These are phyloP conservation scores for Phyllosticta paracitricarpa DNA, from an alignment of 2,329 filamentous ascomycete genomes.

Conservation along the genomic window DNA sequence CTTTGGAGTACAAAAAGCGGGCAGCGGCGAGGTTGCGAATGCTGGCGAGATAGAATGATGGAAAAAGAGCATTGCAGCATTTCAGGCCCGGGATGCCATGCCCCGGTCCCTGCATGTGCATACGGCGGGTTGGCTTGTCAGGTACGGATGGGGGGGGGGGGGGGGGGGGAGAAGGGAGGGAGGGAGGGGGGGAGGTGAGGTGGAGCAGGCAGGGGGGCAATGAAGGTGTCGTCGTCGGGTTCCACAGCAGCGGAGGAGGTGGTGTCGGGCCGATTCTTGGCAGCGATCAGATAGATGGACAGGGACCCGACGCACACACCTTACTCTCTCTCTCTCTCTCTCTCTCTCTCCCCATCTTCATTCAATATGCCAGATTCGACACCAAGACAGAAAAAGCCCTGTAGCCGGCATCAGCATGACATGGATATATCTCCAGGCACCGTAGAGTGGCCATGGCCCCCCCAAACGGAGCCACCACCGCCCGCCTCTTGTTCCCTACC, in stretches of 20 bases:
- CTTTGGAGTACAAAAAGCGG: slow-evolving; percentile 5
- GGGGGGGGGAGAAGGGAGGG: background rate
- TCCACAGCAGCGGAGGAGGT: background rate
- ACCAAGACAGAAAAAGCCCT: too few species aligned
- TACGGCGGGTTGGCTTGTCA: background rate
- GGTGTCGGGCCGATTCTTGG: background rate
- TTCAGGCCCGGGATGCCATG: background rate
- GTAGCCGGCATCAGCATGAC: too few species aligned
- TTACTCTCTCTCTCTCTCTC: too few species aligned
- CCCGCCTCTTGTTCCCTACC: too few species aligned
- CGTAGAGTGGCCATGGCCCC: too few species aligned
- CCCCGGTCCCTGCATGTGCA: background rate
- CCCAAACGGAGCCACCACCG: too few species aligned
- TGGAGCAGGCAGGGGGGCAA: background rate
- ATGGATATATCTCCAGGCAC: too few species aligned
- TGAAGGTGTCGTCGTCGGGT: background rate
- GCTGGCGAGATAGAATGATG: background rate
- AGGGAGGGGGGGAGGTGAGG: background rate
- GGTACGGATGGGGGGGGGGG: background rate
- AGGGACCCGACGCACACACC: too few species aligned
- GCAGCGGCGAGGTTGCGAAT: slow-evolving; percentile 5
- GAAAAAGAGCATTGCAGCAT: slow-evolving; percentile 1
- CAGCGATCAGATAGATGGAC: too few species aligned
- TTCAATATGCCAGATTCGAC: too few species aligned
- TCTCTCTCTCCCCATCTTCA: too few species aligned